Base-by-base conservation (phyloP, 345 rosid genomes). In the Citrus maxima region DNA sequence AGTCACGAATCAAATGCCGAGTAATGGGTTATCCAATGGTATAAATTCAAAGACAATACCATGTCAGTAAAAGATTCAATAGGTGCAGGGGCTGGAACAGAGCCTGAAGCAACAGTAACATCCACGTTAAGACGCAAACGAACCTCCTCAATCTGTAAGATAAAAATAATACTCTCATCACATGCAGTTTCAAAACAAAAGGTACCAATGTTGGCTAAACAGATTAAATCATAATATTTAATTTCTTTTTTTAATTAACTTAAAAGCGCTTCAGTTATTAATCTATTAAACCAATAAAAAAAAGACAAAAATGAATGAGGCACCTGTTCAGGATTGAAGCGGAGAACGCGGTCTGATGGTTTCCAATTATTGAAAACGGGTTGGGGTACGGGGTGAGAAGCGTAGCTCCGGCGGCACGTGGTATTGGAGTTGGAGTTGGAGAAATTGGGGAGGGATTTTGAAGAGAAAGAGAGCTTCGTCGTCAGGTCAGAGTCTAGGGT, bases 301-400 rank as follows among this genome's bases (percentile, higher is more conserved):
- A 42, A 12, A 13, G 46, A 40, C 5, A 46, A 46, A 46, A 46
- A 46, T 46, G 5, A 46, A 46, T 46, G 51, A 62, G n/a, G 49
- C 27, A 82, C 88, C 82, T 80, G 84, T 19, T 71, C 69, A 18
- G 80, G 66, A 18, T 28, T 72, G 75, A 85, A 70, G 80, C 88
- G 84, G 66, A 82, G 84, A 37, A 85, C 84, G 82, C 88, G 88
- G 64, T 85, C 84, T 42, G 88, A 80, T 38, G 88, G 88, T 19
- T 55, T 82, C 88, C 88, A 85, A 60, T n/a, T 65, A 54, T 78
- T 72, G 40, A 68, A 75, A 51, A 85, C 84, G 25, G 84, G 78
- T 18, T 82, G 78, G 19, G 85, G 84, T 13, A 75, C 46, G 30
- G 82, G 32, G 63, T 69, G 73, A 40, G 80, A 59, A 21, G 56